phyloP scores from a whole-genome alignment of 352 stramenopile species.

The Thraustotheca clavata region DNA sequence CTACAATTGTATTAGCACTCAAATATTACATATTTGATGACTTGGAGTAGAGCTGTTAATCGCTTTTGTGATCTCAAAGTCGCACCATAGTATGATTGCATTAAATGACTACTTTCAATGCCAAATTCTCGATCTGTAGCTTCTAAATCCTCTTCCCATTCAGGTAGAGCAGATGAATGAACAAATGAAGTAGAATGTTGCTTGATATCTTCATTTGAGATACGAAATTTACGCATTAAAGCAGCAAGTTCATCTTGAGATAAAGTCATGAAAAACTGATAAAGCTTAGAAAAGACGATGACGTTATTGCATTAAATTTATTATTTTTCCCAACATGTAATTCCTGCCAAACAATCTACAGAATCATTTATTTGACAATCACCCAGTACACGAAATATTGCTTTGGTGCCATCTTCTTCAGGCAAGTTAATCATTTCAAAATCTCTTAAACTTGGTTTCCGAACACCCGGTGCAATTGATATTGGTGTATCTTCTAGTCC shows the following conservation, averaged over 20 bases:
- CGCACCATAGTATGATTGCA: slow-evolving; percentile 14
- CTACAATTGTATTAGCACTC: not conserved
- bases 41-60: not conserved
- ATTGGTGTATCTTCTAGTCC: not conserved
- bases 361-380: not conserved
- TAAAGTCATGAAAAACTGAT: not conserved
- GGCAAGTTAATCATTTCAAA: slow-evolving; percentile 2
- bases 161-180: not conserved
- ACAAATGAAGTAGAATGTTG: not conserved
- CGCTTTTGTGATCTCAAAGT: not conserved
- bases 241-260: not conserved
- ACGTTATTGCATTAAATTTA: not conserved
- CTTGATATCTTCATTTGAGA: not conserved
- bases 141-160: not conserved
- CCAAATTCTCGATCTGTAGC: slow-evolving; percentile 4
- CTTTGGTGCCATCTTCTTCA: not conserved
- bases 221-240: not conserved
- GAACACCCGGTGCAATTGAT: not conserved
- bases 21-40: not conserved
- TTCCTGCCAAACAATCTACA: not conserved
- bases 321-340: not conserved
- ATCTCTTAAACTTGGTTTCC: not conserved
- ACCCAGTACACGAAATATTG: not conserved
- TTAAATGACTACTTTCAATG: slow-evolving; percentile 14
- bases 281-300: not conserved